Percentiles rank a stretch among this genome's conserved stretches.
These are phyloP conservation scores for Fusarium keratoplasticum DNA, from an alignment of 2,329 filamentous ascomycete species.

Conservation along the genomic window DNA sequence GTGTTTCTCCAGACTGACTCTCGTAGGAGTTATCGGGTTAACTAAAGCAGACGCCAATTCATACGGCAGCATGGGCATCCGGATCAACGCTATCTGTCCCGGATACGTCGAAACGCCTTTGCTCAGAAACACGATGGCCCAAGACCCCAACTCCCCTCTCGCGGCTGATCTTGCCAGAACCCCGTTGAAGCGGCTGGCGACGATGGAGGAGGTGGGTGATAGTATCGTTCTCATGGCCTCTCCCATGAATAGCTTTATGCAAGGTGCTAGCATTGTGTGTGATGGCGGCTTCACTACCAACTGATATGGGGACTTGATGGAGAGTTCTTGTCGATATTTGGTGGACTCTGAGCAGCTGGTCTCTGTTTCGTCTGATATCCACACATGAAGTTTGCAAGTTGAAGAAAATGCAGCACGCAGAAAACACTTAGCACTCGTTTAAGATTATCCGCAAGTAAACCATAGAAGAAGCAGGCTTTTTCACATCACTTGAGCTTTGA, in stretches of 20 bases:
- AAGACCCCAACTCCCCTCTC: conserved; percentile 45
- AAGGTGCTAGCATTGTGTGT: conserved; percentile 59
- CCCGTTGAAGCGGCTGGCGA: conserved; percentile 59
- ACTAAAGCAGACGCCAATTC: conserved; percentile 65
- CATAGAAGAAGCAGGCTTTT: neutral
- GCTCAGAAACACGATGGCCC: conserved; percentile 41
- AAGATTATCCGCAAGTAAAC: neutral
- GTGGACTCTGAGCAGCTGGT: neutral
- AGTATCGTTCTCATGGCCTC: conserved; percentile 63
- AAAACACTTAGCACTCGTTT: neutral
- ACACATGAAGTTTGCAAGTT: neutral
- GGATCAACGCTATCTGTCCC: conserved; percentile 72
- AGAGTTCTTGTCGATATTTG: neutral
- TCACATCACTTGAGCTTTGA: neutral
- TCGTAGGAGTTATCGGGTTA: conserved; percentile 58
- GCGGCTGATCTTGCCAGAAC: conserved; percentile 56
- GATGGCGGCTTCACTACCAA: conserved; percentile 58
- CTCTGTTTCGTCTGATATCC: neutral
- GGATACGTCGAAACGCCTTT: conserved; percentile 60
- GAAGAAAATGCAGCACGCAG: neutral
- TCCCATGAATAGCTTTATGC: conserved; percentile 64
- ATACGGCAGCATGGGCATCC: conserved; percentile 63
- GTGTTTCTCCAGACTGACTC: neutral
- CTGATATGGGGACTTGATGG: conserved; percentile 1
- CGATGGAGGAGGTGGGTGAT: conserved; percentile 66